Evolutionary conservation across 2,329 filamentous ascomycete genomes (phyloP), one percentile per base, ranked within the genome.

Genomic region (Cyclaneusma minus): DNA sequence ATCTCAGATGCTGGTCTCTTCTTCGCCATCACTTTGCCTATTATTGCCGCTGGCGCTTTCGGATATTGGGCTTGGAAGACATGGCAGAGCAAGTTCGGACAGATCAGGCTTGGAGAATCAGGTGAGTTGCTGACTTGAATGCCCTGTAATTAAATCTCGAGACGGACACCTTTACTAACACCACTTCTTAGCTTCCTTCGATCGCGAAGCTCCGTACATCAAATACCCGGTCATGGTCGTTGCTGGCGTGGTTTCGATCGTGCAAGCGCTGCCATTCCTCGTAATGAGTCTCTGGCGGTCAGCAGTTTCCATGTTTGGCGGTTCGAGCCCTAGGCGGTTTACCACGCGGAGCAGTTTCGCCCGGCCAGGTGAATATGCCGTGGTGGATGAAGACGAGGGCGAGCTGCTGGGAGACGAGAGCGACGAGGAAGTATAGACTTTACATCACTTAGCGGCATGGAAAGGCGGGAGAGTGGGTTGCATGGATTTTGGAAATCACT

Each of bases 361-460:
- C 4, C 68, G 84, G 30, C 78, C 82, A 1, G 76, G 79, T n/a
- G 82, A 93, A 50, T 95, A 95, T 50, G 70, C 75, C 10, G 66
- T 77, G 42, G 83, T 93, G 27, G 84, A 92, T 42, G 80, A 89
- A 26, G 89, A 95, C 47, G 89, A 95, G 49, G 87, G 87, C 25
- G 87, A 95, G 58, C 57, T 98, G 39, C 56, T 98, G 18, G 89
- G 89, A 1, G 87, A 94, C 39, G 85, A 92, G 32, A 84, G 83
- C 39, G 87, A 94, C 37, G 84, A 94, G 45, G 87, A 94, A 34
- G 79, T 76, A 25, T 73, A 32, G 17, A 20, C 10, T 18, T 11
- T 25, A 28, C 15, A 22, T 28, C 21, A 28, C n/a, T n/a, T n/a
- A n/a, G n/a, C n/a, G n/a, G n/a, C n/a, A n/a, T n/a, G n/a, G n/a